A percentile compares a stretch with the other conserved stretches of the same genome.
Evolutionary conservation across 2,329 filamentous ascomycete species (phyloP).

Genomic region (Xylaria sp.): DNA sequence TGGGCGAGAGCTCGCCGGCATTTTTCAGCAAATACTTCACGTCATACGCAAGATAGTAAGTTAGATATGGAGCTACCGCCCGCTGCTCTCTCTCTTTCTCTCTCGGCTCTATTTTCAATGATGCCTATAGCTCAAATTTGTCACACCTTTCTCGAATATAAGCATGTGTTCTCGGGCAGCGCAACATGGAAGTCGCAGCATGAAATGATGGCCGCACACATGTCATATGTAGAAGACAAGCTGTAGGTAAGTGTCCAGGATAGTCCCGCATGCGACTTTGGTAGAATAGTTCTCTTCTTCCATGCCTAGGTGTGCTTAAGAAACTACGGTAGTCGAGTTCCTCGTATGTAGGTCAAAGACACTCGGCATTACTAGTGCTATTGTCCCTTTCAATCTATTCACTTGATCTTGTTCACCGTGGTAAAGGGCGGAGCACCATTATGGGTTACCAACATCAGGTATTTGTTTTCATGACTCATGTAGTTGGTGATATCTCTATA

Average conservation of each 20-base stretch:
- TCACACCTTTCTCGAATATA: not conserved
- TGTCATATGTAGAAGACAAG: not conserved
- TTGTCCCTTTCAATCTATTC: too few relatives aligned
- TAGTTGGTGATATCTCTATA: not conserved
- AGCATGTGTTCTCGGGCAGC: not conserved
- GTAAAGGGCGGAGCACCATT: not conserved
- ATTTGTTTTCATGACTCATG: not conserved
- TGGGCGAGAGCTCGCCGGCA: not conserved
- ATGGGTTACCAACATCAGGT: not conserved
- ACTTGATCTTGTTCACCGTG: not conserved
- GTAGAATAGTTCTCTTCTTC: not conserved
- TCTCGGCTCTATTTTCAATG: not conserved
- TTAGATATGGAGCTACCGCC: not conserved
- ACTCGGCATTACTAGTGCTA: not conserved
- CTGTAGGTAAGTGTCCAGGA: not conserved
- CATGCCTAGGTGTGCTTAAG: not conserved
- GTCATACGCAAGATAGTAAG: constrained; percentile 4
- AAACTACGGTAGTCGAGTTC: not conserved
- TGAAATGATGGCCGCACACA: not conserved
- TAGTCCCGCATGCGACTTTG: not conserved
- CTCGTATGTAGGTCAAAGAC: not conserved
- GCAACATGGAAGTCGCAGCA: not conserved
- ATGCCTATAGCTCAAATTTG: not conserved
- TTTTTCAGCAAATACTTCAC: not conserved
- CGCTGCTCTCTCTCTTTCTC: not conserved